Evolutionary conservation across 169 alveolate species (phyloP).

Genomic region (Perkinsus olseni): DNA sequence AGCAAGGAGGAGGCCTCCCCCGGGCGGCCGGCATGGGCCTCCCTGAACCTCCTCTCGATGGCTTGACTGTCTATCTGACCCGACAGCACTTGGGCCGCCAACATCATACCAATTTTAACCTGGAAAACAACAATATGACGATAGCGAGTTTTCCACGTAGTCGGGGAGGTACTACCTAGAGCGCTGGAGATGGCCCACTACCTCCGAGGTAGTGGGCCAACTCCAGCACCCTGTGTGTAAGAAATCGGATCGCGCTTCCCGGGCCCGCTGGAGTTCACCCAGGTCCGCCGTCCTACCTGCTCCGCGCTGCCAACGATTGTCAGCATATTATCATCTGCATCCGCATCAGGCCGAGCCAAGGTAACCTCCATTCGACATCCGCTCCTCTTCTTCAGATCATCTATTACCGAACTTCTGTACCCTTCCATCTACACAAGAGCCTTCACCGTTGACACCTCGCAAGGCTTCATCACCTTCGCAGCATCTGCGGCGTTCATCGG

Average conservation of each 20-base stretch:
- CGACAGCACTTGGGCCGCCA: not conserved
- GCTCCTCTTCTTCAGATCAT: not conserved
- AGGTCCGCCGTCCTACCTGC: not conserved
- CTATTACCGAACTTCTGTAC: not conserved
- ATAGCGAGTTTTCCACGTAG: too few species aligned
- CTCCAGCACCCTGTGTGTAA: too few species aligned
- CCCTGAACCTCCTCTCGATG: not conserved
- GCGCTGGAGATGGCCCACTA: too few species aligned
- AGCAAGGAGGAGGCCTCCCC: too few species aligned
- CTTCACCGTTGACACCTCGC: not conserved
- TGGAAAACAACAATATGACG: not conserved
- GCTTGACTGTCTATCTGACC: not conserved
- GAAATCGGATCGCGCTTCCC: too few species aligned
- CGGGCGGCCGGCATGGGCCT: not conserved
- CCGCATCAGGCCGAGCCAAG: not conserved
- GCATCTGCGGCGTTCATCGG: not conserved
- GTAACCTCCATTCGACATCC: not conserved
- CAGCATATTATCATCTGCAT: not conserved
- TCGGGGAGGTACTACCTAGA: too few species aligned
- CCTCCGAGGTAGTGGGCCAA: too few species aligned
- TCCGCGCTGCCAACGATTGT: not conserved
- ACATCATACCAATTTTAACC: not conserved
- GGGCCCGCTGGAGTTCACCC: too few species aligned
- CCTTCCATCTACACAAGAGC: not conserved
- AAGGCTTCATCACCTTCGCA: not conserved